Evolutionary conservation across 2,329 filamentous ascomycete genomes (phyloP).

Genomic region (Venturia effusa): DNA sequence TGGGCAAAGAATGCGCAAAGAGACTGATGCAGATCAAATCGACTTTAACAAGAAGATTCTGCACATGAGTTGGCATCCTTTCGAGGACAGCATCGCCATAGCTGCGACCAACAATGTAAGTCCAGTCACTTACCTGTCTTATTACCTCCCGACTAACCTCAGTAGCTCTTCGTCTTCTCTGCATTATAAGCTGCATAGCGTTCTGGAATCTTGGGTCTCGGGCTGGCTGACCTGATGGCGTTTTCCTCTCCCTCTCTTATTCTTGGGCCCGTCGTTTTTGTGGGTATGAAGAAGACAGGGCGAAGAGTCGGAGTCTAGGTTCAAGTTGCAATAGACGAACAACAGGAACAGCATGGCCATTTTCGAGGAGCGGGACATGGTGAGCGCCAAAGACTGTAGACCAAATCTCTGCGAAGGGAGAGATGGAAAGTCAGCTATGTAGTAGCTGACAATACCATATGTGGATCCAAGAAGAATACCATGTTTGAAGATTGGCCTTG

Average conservation of each 20-base stretch:
- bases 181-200: conserved; percentile 32
- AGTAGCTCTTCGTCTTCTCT: conserved; percentile 45
- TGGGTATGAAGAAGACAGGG: not conserved
- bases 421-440: not conserved
- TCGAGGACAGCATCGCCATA: conserved; percentile 98
- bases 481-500: not conserved
- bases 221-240: not conserved
- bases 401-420: not conserved
- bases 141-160: conserved; percentile 9
- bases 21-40: conserved; percentile 98
- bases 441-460: conserved; percentile 1
- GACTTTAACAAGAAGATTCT: conserved; percentile 99
- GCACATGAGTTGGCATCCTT: conserved; percentile 99
- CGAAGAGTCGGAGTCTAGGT: conserved; percentile 1
- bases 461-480: not conserved
- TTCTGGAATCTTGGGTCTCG: not conserved
- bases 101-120: conserved; percentile 98
- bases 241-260: not conserved
- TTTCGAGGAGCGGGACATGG: not conserved
- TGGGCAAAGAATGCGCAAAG: conserved; percentile 93
- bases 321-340: conserved; percentile 1
- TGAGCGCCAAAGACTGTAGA: not conserved
- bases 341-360: not conserved
- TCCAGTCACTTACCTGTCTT: conserved; percentile 15
- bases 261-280: not conserved